Base-by-base conservation (phyloP, 805 yeast species). In the Naumovozyma baii region DNA sequence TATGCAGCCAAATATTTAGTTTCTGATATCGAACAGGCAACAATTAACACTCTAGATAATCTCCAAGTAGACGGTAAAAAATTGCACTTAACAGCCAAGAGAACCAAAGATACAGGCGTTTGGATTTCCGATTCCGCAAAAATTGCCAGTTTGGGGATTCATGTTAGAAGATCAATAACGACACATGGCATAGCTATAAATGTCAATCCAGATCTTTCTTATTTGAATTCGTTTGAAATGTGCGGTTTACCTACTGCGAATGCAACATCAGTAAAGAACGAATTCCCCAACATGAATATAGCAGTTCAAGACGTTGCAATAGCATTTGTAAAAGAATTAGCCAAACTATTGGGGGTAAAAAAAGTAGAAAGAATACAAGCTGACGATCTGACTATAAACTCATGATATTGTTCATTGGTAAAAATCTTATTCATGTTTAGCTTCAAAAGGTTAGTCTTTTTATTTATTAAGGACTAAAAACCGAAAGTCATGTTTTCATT, bases 121-220 rank as follows among this genome's bases (percentile, higher is more conserved):
- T 90, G 96, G 96, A 67, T 80, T 29, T 62, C 64, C 12, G 52
- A 66, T 4, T 61, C 68, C 39, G 52, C 62, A 22, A 50, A 92
- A 58, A 80, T 92, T 25, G 88, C 95, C 1, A 83, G 96, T 18
- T 74, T 94, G 3, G 98, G 98, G 0, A 77, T 90, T 38, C 87
- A 86, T 52, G 79, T 90, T 5, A 80, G 86, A 45, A 66, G 96
- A 42, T 78, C 83, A 10, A 72, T 92, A 25, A 85, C 96, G 0
- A 78, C 92, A 1, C 95, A 88, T 63, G 98, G 99, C 0, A 68
- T 90, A 13, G 84, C 90, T 1, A 70, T 92, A 33, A 92, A 92
- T 55, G 79, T 83, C 2, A 45, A 54, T 25, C 86, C 95, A 0
- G 87, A 87, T 51, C 67, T 86, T 33, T 69, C 74, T 30, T 83